phyloP scores from a whole-genome alignment of 352 stramenopile genomes.

The Phytophthora lateralis region DNA sequence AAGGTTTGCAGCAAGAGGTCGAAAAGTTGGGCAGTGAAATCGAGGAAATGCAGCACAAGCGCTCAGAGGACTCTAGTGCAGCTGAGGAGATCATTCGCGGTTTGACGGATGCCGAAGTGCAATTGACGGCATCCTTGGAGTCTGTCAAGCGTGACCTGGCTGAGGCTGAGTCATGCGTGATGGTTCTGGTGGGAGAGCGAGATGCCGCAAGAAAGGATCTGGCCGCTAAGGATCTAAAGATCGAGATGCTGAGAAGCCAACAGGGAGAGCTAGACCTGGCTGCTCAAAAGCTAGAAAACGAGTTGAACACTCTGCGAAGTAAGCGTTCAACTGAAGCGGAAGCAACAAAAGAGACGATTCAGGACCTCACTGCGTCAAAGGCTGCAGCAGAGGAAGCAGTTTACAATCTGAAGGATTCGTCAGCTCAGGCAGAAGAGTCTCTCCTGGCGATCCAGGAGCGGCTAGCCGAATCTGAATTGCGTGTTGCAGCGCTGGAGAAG shows the following conservation, averaged over 20 bases:
- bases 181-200: conserved; percentile 39
- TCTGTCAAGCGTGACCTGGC: conserved; percentile 29
- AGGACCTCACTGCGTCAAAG: conserved; percentile 26
- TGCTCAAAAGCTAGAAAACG: conserved; percentile 35
- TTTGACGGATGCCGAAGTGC: conserved; percentile 22
- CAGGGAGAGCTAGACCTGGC: conserved; percentile 36
- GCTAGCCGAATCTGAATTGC: conserved; percentile 26
- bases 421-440: conserved; percentile 22
- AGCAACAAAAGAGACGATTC: conserved; percentile 28
- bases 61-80: conserved; percentile 16
- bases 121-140: conserved; percentile 22
- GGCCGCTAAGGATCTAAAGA: conserved; percentile 39
- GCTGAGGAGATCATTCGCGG: conserved; percentile 22
- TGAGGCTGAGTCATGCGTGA: conserved; percentile 38
- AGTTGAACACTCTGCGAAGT: conserved; percentile 25
- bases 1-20: conserved; percentile 30
- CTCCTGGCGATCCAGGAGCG: conserved; percentile 20
- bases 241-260: conserved; percentile 40
- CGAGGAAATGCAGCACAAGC: conserved; percentile 9
- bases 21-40: conserved; percentile 28
- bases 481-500: conserved; percentile 28
- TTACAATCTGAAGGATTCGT: conserved; percentile 17
- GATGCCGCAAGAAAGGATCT: conserved; percentile 39
- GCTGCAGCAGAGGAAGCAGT: conserved; percentile 25
- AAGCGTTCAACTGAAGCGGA: conserved; percentile 27